Evolutionary conservation across 495 filamentous ascomycete genomes (phyloP), one percentile per base, ranked within the genome.

Genomic region (Neurospora discreta): DNA sequence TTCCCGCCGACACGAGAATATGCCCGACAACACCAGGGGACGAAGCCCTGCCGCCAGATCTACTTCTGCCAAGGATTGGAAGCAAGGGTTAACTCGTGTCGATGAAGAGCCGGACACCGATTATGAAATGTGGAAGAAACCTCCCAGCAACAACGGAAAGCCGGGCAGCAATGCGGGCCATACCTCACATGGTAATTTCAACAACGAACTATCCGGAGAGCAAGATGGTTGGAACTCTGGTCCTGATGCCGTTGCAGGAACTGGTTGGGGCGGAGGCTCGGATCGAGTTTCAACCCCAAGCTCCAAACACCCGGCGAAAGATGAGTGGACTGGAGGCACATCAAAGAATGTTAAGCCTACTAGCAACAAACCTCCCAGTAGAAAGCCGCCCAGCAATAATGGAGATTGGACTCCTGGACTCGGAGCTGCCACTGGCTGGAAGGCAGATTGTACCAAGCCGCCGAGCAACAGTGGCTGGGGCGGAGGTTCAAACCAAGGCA

Each of bases 401-500:
- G 52, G 52, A 65, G 52, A 65, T 65, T 65, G 52, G 52, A 65
- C 52, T 36, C 71, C 72, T 68, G 77, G 70, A 13, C 46, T 68
- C 69, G 58, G 60, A 58, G 70, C 38, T 38, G 38, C 23, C 30
- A 10, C 68, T 30, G 42, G 52, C 15, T 65, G 52, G 52, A 65
- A 30, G 52, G 52, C 52, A 65, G 52, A 71, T 46, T 44, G 43
- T 26, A 44, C 68, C 11, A 68, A 69, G 42, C 26, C 46, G n/a
- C 36, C 58, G 16, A 74, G 20, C 18, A 67, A 60, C 73, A 42
- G 15, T 16, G 26, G 69, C 3, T 43, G 68, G 70, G 40, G 26
- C 8, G 18, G 60, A 74, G 46, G 44, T 42, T 33, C 36, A 39
- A 38, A 40, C 33, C n/a, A 60, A 16, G 40, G 74, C 69, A 65